A percentile compares a stretch with the other conserved stretches of the same genome.
Conservation (phyloP, 305 asterid species). For the Fraxinus angustifolia region DNA sequence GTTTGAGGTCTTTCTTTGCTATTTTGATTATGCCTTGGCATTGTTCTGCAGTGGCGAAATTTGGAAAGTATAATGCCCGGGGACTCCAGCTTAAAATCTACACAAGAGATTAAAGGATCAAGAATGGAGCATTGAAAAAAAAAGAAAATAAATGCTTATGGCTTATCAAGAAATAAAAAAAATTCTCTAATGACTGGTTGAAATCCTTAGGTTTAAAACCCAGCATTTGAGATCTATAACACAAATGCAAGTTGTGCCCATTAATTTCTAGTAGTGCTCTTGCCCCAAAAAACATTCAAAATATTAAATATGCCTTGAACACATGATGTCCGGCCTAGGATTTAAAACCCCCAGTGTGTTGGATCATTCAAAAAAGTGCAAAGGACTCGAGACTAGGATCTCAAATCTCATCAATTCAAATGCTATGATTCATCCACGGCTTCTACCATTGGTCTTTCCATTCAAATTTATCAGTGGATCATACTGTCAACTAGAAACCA, state of each 20-base stretch:
- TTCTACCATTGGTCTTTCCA: neutral
- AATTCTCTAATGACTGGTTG: neutral
- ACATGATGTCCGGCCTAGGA: neutral
- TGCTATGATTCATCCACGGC: neutral
- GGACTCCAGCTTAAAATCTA: conserved; percentile 93
- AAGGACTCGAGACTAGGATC: neutral
- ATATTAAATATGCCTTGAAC: conserved; percentile 7
- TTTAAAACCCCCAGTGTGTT: neutral
- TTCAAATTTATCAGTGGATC: neutral
- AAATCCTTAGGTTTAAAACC: neutral
- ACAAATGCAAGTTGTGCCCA: neutral
- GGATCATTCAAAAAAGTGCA: neutral
- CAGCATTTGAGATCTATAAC: neutral
- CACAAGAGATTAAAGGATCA: conserved; percentile 18
- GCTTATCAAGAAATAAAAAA: neutral
- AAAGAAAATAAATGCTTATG: neutral
- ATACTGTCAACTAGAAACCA: neutral
- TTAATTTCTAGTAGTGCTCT: neutral
- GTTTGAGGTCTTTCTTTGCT: conserved; percentile 55
- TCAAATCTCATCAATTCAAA: conserved; percentile 6
- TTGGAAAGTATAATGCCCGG: conserved; percentile 75
- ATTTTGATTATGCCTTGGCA: conserved; percentile 57
- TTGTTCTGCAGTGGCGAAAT: conserved; percentile 81
- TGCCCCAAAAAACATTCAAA: neutral
- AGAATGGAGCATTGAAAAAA: conserved; percentile 6